Conservation (phyloP, 163 green algal genomes). For the Chloromonas sp. region DNA sequence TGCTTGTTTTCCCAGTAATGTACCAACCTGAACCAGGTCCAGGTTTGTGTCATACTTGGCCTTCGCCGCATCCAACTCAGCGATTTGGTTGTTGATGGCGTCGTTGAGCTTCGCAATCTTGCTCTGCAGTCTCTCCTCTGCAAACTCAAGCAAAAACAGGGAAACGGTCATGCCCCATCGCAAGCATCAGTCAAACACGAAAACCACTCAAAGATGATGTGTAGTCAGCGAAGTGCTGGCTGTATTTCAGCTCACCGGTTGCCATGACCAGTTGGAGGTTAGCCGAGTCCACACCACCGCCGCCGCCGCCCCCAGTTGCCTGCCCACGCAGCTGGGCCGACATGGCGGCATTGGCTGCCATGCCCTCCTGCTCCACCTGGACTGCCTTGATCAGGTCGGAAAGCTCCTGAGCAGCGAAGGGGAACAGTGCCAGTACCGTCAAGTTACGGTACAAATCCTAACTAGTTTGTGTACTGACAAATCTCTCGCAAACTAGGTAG, state of each 20-base stretch:
- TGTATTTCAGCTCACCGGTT: not conserved
- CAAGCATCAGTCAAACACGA: no score
- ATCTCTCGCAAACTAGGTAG: no score
- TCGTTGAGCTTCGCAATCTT: not conserved
- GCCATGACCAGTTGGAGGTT: not conserved
- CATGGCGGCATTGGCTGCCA: not conserved
- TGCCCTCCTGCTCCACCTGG: conserved; percentile 7
- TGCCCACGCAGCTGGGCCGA: not conserved
- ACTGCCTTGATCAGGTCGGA: not conserved
- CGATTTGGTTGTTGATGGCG: not conserved
- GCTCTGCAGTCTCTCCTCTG: not conserved
- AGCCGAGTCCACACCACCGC: not conserved
- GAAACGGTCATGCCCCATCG: no score
- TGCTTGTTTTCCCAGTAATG: no score
- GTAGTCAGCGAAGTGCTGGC: no score
- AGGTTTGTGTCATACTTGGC: conserved; percentile 8
- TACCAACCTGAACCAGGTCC: not conserved
- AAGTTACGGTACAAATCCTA: no score
- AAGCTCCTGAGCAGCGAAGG: not conserved
- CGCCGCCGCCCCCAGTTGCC: not conserved
- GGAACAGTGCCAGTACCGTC: no score
- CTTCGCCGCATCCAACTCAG: conserved; percentile 1
- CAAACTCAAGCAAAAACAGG: not conserved
- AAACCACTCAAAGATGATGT: no score
- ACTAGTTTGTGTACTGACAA: no score